Conservation (phyloP, 164 flowering plant genomes). For the Dillenia turbinata region DNA sequence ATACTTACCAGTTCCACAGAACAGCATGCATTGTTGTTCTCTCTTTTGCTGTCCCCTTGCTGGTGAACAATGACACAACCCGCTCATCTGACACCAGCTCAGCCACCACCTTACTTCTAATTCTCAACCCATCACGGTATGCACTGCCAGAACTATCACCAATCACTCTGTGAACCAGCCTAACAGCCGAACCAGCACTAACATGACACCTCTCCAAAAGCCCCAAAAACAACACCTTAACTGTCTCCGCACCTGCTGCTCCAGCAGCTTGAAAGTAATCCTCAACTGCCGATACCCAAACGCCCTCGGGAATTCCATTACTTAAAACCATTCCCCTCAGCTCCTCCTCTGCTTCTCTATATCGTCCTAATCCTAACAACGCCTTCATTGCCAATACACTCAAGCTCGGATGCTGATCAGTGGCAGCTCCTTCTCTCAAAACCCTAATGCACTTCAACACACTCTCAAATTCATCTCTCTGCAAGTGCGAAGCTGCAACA, state of each 20-base stretch:
- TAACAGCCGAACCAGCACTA: conserved; percentile 68
- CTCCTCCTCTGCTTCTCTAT: conserved; percentile 89
- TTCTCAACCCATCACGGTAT: conserved; percentile 27
- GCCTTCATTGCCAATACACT: conserved; percentile 90
- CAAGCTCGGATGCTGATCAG: conserved; percentile 68
- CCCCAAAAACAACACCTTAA: conserved; percentile 72
- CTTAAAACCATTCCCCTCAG: conserved; percentile 65
- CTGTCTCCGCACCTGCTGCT: conserved; percentile 70
- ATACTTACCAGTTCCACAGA: conserved; percentile 78
- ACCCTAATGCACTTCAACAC: conserved; percentile 85
- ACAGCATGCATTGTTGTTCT: conserved; percentile 80
- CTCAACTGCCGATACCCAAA: conserved; percentile 90
- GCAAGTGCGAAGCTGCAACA: conserved; percentile 81
- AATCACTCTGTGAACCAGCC: conserved; percentile 54
- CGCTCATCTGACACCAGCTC: conserved; percentile 82
- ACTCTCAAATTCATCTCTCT: conserved; percentile 74
- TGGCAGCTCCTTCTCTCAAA: conserved; percentile 52
- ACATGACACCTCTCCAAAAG: conserved; percentile 73
- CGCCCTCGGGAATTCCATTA: conserved; percentile 75
- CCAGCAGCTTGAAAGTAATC: conserved; percentile 72
- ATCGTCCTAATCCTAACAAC: conserved; percentile 78
- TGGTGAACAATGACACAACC: conserved; percentile 62
- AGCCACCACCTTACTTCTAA: conserved; percentile 61
- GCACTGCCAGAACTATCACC: conserved; percentile 27
- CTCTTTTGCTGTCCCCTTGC: conserved; percentile 51